A percentile compares a stretch with the other conserved stretches of the same genome.
These are phyloP conservation scores for Oldenlandia corymbosa DNA, from an alignment of 257 asterid species.

Conservation along the genomic window DNA sequence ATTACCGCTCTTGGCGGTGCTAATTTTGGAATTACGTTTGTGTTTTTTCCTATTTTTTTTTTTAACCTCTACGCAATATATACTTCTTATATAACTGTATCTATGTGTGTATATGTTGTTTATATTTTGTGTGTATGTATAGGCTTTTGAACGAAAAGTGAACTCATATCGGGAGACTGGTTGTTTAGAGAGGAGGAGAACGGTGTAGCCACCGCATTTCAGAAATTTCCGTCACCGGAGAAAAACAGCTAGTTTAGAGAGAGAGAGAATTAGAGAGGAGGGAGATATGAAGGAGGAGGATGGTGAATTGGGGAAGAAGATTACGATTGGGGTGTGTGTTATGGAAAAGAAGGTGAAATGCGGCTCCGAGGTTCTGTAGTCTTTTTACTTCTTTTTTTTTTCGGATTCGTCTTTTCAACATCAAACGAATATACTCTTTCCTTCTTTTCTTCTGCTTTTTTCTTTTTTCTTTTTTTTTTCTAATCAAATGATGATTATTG, in stretches of 20 bases:
- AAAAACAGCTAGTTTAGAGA: neutral
- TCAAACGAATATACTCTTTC: no score
- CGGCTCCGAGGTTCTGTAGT: slow-evolving; percentile 85
- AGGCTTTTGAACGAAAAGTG: slow-evolving; percentile 1
- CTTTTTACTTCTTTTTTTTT: slow-evolving; percentile 8
- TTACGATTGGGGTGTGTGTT: slow-evolving; percentile 84
- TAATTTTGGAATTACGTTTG: no score
- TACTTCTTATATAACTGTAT: no score
- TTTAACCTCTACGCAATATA: no score
- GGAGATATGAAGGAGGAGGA: slow-evolving; percentile 41
- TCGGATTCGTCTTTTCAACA: no score
- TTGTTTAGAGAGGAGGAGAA: neutral
- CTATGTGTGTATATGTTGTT: no score
- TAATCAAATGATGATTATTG: no score
- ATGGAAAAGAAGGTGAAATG: slow-evolving; percentile 99
- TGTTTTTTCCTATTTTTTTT: no score
- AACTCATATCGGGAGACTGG: neutral
- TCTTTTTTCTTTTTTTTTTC: no score
- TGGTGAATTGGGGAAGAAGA: slow-evolving; percentile 35
- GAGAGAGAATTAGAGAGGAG: neutral
- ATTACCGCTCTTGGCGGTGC: slow-evolving; percentile 7
- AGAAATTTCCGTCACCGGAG: neutral
- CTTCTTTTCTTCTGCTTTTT: no score
- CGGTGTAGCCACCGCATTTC: slow-evolving; percentile 5
- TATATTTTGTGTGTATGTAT: neutral